These are phyloP conservation scores for Circinella umbellata DNA, from an alignment of 371 early-diverging fungal species.

Conservation along the genomic window DNA sequence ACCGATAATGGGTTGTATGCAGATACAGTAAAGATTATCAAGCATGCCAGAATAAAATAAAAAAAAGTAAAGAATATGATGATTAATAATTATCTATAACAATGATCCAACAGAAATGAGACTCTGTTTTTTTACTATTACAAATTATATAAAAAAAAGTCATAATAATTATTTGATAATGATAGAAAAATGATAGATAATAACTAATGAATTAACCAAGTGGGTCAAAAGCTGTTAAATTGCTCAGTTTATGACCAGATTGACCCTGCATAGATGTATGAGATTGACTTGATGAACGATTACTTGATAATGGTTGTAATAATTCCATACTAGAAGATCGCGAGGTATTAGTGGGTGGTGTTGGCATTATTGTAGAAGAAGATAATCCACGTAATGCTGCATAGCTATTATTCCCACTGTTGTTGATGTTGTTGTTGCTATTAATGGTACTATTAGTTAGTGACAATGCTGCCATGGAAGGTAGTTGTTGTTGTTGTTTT, in stretches of 20 bases:
- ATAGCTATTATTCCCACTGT: conserved; percentile 13
- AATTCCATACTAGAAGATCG: conserved; percentile 30
- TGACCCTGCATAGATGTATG: conserved; percentile 10
- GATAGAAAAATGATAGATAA: background rate
- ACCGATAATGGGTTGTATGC: too few relatives aligned
- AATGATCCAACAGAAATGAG: too few relatives aligned
- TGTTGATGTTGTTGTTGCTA: background rate
- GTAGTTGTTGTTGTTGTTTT: background rate
- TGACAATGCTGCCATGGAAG: conserved; percentile 1
- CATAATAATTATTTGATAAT: background rate
- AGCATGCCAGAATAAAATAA: too few relatives aligned
- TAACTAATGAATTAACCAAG: conserved; percentile 25
- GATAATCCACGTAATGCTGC: conserved; percentile 21
- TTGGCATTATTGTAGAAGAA: conserved; percentile 12
- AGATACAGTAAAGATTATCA: too few relatives aligned
- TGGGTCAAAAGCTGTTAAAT: conserved; percentile 48
- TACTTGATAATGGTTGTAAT: conserved; percentile 28
- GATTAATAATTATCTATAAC: too few relatives aligned
- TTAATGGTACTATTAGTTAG: background rate
- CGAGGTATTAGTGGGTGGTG: conserved; percentile 14
- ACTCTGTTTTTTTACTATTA: background rate
- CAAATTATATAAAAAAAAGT: background rate
- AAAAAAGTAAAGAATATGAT: too few relatives aligned
- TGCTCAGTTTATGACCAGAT: conserved; percentile 22
- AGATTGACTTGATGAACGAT: conserved; percentile 6